Conservation (phyloP, 2,329 filamentous ascomycete genomes). For the Cladosporium sp. region DNA sequence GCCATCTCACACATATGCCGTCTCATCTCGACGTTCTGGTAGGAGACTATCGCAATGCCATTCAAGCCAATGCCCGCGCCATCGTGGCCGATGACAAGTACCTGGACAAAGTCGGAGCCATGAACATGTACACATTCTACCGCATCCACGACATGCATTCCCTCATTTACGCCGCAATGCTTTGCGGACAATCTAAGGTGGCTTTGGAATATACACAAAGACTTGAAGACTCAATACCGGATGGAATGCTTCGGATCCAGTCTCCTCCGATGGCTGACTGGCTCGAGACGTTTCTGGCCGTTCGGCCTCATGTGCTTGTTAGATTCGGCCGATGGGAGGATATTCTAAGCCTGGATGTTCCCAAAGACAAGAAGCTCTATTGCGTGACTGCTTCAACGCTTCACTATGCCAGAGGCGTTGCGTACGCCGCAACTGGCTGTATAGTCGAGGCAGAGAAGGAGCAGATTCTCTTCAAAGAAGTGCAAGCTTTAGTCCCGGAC, state of each 20-base stretch:
- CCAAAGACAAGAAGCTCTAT: constrained; percentile 58
- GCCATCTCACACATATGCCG: constrained; percentile 73
- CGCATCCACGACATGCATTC: constrained; percentile 73
- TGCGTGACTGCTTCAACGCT: constrained; percentile 65
- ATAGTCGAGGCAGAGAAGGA: constrained; percentile 53
- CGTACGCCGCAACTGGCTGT: constrained; percentile 55
- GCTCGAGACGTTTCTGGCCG: constrained; percentile 66
- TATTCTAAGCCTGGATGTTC: constrained; percentile 54
- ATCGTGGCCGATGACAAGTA: constrained; percentile 66
- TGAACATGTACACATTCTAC: constrained; percentile 76
- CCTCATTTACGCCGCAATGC: constrained; percentile 73
- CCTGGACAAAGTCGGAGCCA: constrained; percentile 53
- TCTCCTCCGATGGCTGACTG: constrained; percentile 75
- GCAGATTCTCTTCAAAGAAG: constrained; percentile 44
- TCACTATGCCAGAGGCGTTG: constrained; percentile 66
- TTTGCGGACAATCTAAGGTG: constrained; percentile 60
- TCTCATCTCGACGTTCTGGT: constrained; percentile 70
- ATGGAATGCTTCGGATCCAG: constrained; percentile 58
- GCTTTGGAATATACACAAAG: constrained; percentile 57
- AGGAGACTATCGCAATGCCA: constrained; percentile 65
- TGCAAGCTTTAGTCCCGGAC: constrained; percentile 45
- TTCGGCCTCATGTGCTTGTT: constrained; percentile 65
- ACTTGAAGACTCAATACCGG: constrained; percentile 61
- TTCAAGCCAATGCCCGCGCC: constrained; percentile 63
- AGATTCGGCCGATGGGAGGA: constrained; percentile 72